phyloP scores from a whole-genome alignment of 768 basidiomycete genomes.

The Calocera viscosa region DNA sequence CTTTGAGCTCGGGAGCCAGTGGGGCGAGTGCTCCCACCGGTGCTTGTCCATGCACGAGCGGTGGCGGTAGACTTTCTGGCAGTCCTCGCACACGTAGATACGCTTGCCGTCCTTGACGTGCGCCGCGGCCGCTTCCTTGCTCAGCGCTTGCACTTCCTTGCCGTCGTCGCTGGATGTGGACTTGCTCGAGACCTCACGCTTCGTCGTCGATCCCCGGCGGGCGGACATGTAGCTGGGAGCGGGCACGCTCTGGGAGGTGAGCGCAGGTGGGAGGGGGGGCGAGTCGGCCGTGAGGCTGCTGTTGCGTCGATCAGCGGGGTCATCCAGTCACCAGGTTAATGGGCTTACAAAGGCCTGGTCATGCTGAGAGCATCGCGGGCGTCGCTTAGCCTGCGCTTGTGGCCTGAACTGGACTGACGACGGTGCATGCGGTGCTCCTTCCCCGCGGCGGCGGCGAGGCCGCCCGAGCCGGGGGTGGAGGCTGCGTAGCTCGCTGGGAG shows the following conservation, averaged over 20 bases:
- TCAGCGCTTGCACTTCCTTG: background rate
- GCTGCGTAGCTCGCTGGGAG: constrained; percentile 19
- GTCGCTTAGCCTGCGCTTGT: constrained; percentile 12
- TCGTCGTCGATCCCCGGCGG: background rate
- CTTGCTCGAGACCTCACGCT: background rate
- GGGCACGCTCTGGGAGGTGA: background rate
- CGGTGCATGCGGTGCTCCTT: constrained; percentile 16
- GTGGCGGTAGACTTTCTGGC: constrained; percentile 40
- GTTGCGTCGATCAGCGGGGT: background rate
- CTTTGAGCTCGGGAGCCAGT: constrained; percentile 88
- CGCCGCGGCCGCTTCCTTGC: background rate
- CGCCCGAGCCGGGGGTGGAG: background rate
- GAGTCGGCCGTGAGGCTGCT: background rate
- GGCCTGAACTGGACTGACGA: constrained; percentile 18
- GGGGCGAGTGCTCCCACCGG: constrained; percentile 93
- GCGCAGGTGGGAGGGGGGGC: background rate
- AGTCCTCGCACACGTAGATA: background rate
- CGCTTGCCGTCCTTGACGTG: constrained; percentile 10
- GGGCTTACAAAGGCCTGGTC: background rate
- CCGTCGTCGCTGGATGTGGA: background rate
- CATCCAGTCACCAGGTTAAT: background rate
- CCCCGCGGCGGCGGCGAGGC: constrained; percentile 12
- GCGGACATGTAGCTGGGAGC: background rate
- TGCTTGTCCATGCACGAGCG: constrained; percentile 94
- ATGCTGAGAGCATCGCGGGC: background rate